Percentiles rank a stretch among this genome's conserved stretches.
These are phyloP conservation scores for Wickerhamiella occidentalis DNA, from an alignment of 805 yeast species.

Conservation along the genomic window DNA sequence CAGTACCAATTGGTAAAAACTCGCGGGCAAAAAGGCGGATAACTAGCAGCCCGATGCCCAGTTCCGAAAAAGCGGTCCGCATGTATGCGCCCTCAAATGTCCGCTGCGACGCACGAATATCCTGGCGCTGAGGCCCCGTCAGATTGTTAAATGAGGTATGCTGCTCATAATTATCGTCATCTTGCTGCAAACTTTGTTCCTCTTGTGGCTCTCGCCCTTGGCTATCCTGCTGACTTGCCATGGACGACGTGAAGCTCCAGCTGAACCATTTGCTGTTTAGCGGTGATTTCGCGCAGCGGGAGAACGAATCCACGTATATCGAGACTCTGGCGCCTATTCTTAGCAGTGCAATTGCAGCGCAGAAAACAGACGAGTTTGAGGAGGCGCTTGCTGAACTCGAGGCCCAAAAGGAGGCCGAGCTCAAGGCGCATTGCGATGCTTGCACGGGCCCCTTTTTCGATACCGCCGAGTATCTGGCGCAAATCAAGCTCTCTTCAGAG, in stretches of 20 bases:
- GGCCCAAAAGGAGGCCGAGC: slow-evolving; percentile 47
- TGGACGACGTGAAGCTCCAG: slow-evolving; percentile 11
- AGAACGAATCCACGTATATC: slow-evolving; percentile 32
- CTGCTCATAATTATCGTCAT: neutral
- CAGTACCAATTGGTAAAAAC: slow-evolving; percentile 54
- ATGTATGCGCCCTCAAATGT: slow-evolving; percentile 79
- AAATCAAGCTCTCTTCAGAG: slow-evolving; percentile 46
- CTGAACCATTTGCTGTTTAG: slow-evolving; percentile 12
- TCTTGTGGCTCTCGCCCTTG: neutral
- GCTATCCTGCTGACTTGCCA: slow-evolving; percentile 6
- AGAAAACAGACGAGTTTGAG: slow-evolving; percentile 45
- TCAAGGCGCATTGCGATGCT: slow-evolving; percentile 48
- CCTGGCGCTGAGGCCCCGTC: slow-evolving; percentile 22
- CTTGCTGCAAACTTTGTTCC: too few relatives aligned
- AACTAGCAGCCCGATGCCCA: slow-evolving; percentile 53
- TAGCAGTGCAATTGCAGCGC: slow-evolving; percentile 44
- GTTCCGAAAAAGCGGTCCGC: slow-evolving; percentile 55
- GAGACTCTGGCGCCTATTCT: slow-evolving; percentile 72
- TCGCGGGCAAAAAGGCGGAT: slow-evolving; percentile 52
- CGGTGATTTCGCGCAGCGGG: slow-evolving; percentile 5
- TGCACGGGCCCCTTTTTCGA: slow-evolving; percentile 39
- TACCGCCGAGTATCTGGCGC: slow-evolving; percentile 50
- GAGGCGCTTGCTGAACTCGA: slow-evolving; percentile 45
- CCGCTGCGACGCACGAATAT: slow-evolving; percentile 54
- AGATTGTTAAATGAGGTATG: slow-evolving; percentile 2